These are phyloP conservation scores for Panaeolus papilionaceus DNA, from an alignment of 768 basidiomycete species.

Conservation along the genomic window DNA sequence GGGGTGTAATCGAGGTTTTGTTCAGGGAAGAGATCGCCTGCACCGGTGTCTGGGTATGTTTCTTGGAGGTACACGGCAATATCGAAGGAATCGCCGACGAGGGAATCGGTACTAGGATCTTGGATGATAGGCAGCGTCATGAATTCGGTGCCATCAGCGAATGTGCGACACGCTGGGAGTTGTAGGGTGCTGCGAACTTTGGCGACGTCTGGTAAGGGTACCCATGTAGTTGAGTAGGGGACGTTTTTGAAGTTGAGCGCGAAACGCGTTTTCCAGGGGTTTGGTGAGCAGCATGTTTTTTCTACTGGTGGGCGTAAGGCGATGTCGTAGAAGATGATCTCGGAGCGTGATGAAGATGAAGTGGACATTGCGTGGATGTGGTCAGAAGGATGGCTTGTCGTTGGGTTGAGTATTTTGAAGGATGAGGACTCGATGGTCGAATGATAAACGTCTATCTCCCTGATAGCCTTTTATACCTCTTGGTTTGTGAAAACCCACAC, in stretches of 20 bases:
- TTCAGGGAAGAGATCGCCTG: not conserved
- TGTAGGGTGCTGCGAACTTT: slow-evolving; percentile 37
- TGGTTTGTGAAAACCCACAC: too few relatives aligned
- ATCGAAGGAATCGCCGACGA: slow-evolving; percentile 45
- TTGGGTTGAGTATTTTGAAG: too few relatives aligned
- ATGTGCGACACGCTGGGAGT: slow-evolving; percentile 35
- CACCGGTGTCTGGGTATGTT: slow-evolving; percentile 38
- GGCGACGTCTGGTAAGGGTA: slow-evolving; percentile 50
- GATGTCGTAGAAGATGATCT: not conserved
- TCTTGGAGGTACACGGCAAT: slow-evolving; percentile 55
- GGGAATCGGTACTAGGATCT: slow-evolving; percentile 41
- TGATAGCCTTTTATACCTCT: too few relatives aligned
- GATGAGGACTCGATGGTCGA: too few relatives aligned
- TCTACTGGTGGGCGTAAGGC: not conserved
- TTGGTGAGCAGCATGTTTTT: not conserved
- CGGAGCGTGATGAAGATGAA: not conserved
- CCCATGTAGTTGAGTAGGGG: slow-evolving; percentile 48
- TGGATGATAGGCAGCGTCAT: slow-evolving; percentile 51
- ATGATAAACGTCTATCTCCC: too few relatives aligned
- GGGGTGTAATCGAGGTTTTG: not conserved
- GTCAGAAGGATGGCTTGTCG: too few relatives aligned
- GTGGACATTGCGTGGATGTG: not conserved
- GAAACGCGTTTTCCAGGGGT: not conserved
- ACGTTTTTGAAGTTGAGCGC: slow-evolving; percentile 37
- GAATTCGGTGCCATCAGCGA: slow-evolving; percentile 35